Base-by-base conservation (phyloP, 2,329 filamentous ascomycete species). In the Hortaea sp. region DNA sequence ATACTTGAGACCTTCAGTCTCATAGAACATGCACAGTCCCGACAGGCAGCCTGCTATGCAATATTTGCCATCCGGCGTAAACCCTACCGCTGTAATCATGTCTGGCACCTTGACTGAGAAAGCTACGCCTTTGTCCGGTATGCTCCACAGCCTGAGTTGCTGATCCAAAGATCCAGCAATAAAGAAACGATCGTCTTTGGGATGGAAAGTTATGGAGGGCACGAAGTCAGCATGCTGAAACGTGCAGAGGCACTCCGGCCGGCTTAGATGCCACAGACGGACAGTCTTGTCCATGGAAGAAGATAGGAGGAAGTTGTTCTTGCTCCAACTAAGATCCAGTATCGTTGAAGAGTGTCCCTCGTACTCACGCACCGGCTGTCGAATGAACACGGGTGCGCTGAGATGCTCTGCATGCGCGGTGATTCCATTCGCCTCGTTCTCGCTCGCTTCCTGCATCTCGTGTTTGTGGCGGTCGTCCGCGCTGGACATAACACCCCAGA, bases 251-350 rank as follows among this genome's bases (percentile, higher is more conserved):
- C 88, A 95, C 59, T 97, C 89, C 3, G 76, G 67, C 44, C 90
- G 77, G 61, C 79, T 90, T 51, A 92, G 75, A 66, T 98, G 92
- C 90, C 92, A 98, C 41, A 98, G 67, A 10, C 88, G 79, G 9
- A 98, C 92, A 0, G 89, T 95, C 70, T 95, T 95, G 64, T 98
- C 92, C 88, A 97, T 95, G 0, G 89, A 95, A 0, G 89, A 94
- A 3, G 90, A 95, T 11, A 98, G 73, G 29, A 98, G 67, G 57
- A 98, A 98, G 64, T 94, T 95, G 67, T 98, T 98, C 74, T 97
- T 98, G 70, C 90, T 97, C 92, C 92, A 98, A 63, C 87, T 94
- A 49, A 98, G 66, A 62, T 95, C 90, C 53, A 98, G 69, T 5
- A 98, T 81, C 55, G 94, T 89, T 11, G 84, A 82, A 0, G 79